These are phyloP conservation scores for Acacia crassicarpa DNA, from an alignment of 306 rosid species.

Conservation along the genomic window DNA sequence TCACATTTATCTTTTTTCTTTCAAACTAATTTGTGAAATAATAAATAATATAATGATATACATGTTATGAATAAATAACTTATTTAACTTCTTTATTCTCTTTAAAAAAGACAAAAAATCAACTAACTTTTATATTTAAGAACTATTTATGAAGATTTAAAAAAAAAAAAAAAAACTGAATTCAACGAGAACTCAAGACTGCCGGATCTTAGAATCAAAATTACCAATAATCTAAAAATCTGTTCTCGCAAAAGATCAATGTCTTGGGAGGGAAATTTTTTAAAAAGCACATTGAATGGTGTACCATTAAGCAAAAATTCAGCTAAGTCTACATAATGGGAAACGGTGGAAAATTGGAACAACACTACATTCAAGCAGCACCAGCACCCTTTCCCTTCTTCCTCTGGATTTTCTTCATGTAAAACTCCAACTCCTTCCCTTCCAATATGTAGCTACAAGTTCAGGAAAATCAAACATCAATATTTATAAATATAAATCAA, in stretches of 20 bases:
- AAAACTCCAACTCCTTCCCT: conserved; percentile 50
- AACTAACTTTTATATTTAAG: too few species aligned
- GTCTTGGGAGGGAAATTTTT: neutral
- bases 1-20: too few species aligned
- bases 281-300: neutral
- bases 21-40: too few species aligned
- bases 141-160: too few species aligned
- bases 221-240: too few species aligned
- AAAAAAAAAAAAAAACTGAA: too few species aligned
- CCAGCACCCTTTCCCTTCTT: conserved; percentile 51
- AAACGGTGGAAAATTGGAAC: neutral
- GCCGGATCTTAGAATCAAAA: too few species aligned
- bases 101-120: too few species aligned
- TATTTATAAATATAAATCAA: neutral
- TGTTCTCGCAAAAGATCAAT: neutral
- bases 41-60: too few species aligned
- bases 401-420: conserved; percentile 47
- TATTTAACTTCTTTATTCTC: too few species aligned
- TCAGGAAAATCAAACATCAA: neutral
- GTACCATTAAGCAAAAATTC: neutral
- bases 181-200: neutral
- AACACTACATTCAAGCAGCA: conserved; percentile 36
- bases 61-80: too few species aligned
- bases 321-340: neutral
- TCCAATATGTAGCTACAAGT: conserved; percentile 44